Conservation (phyloP, 257 asterid species). For the Solanum lycopersicoides region DNA sequence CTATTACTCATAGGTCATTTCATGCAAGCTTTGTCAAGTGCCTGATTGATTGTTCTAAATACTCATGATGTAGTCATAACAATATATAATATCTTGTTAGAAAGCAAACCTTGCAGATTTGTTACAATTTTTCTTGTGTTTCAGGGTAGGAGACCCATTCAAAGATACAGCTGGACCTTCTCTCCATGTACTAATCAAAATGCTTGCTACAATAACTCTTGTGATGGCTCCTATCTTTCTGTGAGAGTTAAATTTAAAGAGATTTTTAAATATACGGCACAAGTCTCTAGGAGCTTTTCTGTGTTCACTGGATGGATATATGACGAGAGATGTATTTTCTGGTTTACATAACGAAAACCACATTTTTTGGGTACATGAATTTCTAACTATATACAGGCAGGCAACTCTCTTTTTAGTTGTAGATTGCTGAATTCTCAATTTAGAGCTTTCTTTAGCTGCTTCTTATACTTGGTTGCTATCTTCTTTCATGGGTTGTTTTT, state of each 20-base stretch:
- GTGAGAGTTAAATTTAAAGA: slow-evolving; percentile 17
- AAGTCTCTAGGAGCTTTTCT: neutral
- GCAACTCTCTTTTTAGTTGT: neutral
- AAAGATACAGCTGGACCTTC: slow-evolving; percentile 99
- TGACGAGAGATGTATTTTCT: neutral
- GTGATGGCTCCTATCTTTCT: slow-evolving; percentile 98
- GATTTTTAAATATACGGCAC: neutral
- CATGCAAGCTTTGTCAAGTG: neutral
- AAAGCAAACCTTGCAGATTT: neutral
- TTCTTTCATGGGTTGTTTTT: neutral
- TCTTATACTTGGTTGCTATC: neutral
- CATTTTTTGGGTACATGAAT: neutral
- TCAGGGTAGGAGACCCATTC: slow-evolving; percentile 98
- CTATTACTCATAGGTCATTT: neutral
- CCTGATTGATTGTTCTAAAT: neutral
- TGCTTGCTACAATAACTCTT: slow-evolving; percentile 97
- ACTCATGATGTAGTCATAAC: neutral
- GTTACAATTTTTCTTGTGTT: neutral
- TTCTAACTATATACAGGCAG: neutral
- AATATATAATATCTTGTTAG: neutral
- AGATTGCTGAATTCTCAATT: neutral
- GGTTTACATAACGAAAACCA: neutral
- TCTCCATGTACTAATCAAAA: slow-evolving; percentile 85
- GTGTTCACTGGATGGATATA: neutral
- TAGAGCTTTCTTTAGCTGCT: neutral